A percentile compares a stretch with the other conserved stretches of the same genome.
phyloP scores from a whole-genome alignment of 192 early-diverging fungal genomes.

The Backusella liffmaniae region DNA sequence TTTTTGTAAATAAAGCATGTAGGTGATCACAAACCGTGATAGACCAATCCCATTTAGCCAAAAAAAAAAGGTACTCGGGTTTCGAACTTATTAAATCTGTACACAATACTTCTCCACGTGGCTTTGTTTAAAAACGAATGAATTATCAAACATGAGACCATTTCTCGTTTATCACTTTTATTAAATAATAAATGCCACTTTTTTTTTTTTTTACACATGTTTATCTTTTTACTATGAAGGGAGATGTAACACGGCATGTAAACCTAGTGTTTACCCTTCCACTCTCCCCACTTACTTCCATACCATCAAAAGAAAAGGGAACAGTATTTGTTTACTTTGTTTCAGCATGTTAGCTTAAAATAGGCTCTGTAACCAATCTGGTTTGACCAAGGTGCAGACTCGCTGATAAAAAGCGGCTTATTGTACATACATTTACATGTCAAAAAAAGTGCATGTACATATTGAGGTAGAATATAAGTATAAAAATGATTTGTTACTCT shows the following conservation, averaged over 20 bases:
- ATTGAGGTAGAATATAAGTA: not conserved
- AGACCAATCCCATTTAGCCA: not conserved
- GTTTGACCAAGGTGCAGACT: not conserved
- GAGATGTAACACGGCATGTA: not conserved
- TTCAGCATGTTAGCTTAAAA: not conserved
- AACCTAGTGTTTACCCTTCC: not conserved
- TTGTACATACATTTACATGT: not conserved
- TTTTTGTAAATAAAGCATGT: not conserved
- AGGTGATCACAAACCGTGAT: not conserved
- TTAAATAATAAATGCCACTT: not conserved
- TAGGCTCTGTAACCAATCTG: not conserved
- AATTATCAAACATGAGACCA: not conserved
- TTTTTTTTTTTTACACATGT: not conserved
- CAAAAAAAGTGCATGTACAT: not conserved
- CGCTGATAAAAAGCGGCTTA: not conserved
- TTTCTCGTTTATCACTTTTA: not conserved
- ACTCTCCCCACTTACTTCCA: not conserved
- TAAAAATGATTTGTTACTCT: not conserved
- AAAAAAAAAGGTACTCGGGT: not conserved
- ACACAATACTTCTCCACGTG: not conserved
- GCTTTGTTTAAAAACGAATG: not conserved
- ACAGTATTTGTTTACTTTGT: not conserved
- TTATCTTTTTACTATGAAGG: not conserved
- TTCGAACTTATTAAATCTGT: not conserved
- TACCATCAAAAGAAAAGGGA: not conserved